A percentile compares a stretch with the other conserved stretches of the same genome.
phyloP scores from a whole-genome alignment of 2,329 filamentous ascomycete species.

The Endoconidiophora laricicola region DNA sequence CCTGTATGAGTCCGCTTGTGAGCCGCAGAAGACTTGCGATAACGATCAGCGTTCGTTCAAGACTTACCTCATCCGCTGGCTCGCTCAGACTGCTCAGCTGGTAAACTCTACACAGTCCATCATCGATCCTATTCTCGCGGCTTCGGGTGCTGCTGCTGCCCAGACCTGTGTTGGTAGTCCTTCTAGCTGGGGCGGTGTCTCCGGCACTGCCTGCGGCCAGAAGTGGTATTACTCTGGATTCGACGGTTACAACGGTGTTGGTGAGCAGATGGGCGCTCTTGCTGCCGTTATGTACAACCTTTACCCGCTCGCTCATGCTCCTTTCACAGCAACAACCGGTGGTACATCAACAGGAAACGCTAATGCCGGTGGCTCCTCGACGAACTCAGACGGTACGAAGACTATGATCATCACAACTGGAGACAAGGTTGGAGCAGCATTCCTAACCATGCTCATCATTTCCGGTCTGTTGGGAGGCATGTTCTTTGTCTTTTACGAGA shows the following conservation, averaged over 20 bases:
- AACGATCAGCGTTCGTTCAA: slow-evolving; percentile 61
- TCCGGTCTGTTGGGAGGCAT: slow-evolving; percentile 33
- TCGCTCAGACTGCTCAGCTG: slow-evolving; percentile 37
- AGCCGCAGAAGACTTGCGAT: slow-evolving; percentile 43
- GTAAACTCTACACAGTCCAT: slow-evolving; percentile 33
- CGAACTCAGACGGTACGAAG: slow-evolving; percentile 19
- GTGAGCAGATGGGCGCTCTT: slow-evolving; percentile 53
- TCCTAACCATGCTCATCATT: slow-evolving; percentile 34
- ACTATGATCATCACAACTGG: slow-evolving; percentile 25
- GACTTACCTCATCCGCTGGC: slow-evolving; percentile 54
- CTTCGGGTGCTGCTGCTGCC: slow-evolving; percentile 36
- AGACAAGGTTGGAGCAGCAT: slow-evolving; percentile 39
- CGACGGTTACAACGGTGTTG: slow-evolving; percentile 46
- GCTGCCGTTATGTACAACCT: slow-evolving; percentile 46
- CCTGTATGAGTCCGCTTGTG: slow-evolving; percentile 52
- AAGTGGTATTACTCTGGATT: slow-evolving; percentile 38
- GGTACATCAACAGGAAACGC: slow-evolving; percentile 36
- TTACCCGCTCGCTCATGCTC: slow-evolving; percentile 25
- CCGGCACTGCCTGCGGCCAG: slow-evolving; percentile 50
- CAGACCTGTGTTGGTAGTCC: slow-evolving; percentile 32
- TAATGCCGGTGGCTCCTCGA: slow-evolving; percentile 25
- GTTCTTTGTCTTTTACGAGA: slow-evolving; percentile 24
- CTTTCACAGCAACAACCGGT: slow-evolving; percentile 37
- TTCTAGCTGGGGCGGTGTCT: slow-evolving; percentile 30
- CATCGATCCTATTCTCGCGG: slow-evolving; percentile 34